Evolutionary conservation across 208 protist species (phyloP).

Genomic region (Leishmania amazonensis): DNA sequence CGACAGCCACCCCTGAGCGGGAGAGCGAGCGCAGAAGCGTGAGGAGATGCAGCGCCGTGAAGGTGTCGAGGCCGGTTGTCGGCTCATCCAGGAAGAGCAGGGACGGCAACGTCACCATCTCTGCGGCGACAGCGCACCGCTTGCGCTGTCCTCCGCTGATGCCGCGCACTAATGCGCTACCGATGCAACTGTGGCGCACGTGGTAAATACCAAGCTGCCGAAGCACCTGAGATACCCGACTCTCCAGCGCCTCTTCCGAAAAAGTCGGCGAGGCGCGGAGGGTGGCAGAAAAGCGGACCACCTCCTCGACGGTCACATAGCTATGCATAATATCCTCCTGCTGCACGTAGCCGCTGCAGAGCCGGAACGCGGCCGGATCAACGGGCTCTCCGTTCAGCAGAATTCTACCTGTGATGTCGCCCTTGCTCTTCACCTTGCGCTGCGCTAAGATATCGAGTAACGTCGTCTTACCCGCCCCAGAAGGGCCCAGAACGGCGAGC

Average conservation of each 20-base stretch:
- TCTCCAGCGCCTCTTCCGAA: conserved; percentile 17
- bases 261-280: conserved; percentile 51
- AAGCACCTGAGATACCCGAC: conserved; percentile 20
- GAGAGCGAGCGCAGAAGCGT: conserved; percentile 53
- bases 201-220: conserved; percentile 56
- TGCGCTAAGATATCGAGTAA: conserved; percentile 78
- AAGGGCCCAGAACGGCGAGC: conserved; percentile 77
- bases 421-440: conserved; percentile 26
- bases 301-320: conserved; percentile 75
- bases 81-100: conserved; percentile 83
- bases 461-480: conserved; percentile 81
- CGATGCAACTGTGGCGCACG: conserved; percentile 49
- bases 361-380: conserved; percentile 32
- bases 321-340: conserved; percentile 79
- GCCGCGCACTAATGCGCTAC: conserved; percentile 49
- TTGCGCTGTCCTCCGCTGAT: conserved; percentile 83
- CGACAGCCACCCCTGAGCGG: conserved; percentile 42
- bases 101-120: conserved; percentile 62
- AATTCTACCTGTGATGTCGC: conserved; percentile 40
- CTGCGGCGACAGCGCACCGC: conserved; percentile 65
- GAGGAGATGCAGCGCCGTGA: conserved; percentile 68
- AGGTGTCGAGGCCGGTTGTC: conserved; percentile 87
- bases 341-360: conserved; percentile 72
- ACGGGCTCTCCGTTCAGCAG: conserved; percentile 49
- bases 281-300: conserved; percentile 60